A percentile compares a stretch with the other conserved stretches of the same genome.
These are phyloP conservation scores for Diplodia sapinea DNA, from an alignment of 2,329 filamentous ascomycete species.

Conservation along the genomic window DNA sequence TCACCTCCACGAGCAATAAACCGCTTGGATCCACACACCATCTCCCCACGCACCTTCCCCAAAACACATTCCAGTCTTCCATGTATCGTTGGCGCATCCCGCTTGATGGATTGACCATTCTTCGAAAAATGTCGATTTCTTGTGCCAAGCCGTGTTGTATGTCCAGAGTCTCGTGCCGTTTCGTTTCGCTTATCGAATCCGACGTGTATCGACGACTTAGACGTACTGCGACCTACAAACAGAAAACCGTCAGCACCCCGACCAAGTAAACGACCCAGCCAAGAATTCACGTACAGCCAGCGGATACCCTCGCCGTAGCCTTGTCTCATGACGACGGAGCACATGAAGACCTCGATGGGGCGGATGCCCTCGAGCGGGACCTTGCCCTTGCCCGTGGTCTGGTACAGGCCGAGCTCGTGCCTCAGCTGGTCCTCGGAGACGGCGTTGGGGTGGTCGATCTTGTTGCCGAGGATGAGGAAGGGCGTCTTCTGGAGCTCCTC, in stretches of 20 bases:
- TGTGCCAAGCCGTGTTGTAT: background rate
- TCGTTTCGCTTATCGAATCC: background rate
- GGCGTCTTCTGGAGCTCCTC: slow-evolving; percentile 95
- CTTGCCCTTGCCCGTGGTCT: slow-evolving; percentile 96
- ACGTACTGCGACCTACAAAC: slow-evolving; percentile 13
- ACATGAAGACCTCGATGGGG: slow-evolving; percentile 97
- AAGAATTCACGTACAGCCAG: slow-evolving; percentile 41
- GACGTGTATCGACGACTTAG: background rate
- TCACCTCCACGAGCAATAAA: background rate
- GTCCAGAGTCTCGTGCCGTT: background rate
- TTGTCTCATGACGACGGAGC: slow-evolving; percentile 97
- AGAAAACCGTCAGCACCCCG: background rate
- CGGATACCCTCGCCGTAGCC: slow-evolving; percentile 61
- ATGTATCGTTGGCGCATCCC: background rate
- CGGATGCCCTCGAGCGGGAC: slow-evolving; percentile 89
- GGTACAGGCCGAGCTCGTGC: slow-evolving; percentile 89
- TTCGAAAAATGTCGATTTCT: background rate
- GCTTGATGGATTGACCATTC: slow-evolving; percentile 4
- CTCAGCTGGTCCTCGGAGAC: slow-evolving; percentile 95
- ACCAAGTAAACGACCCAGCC: background rate
- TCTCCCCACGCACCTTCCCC: background rate
- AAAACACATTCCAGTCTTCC: too few species aligned
- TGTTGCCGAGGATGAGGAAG: slow-evolving; percentile 96
- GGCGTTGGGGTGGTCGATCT: slow-evolving; percentile 97
- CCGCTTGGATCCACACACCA: background rate